Base-by-base conservation (phyloP, 306 rosid genomes). In the Lathyrus sativus region DNA sequence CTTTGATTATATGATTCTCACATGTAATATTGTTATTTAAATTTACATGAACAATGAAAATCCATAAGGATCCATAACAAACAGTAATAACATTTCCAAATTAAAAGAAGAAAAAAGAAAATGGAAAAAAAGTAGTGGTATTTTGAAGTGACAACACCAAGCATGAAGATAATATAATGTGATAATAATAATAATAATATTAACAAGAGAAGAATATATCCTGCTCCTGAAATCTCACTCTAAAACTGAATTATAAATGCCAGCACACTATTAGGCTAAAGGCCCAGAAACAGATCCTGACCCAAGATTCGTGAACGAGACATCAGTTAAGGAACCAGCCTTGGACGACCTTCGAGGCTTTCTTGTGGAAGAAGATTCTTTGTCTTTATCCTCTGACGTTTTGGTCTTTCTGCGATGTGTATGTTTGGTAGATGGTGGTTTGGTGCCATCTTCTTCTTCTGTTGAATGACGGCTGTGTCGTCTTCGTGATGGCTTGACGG, bases 341-440 rank as follows among this genome's bases (percentile, higher is more conserved):
- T 83, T 88, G 2, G 96, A 85, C 0, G 65, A 15, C 42, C 65
- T 65, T 65, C 85, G 80, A 5, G 86, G 46, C 68, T 65, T 83
- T 29, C 73, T 53, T 0, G 57, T 9, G 1, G 95, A 81, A 2
- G 59, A 22, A 22, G 53, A 14, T 0, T 77, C 81, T 14, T 66
- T 59, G 1, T 88, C 72, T 7, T 73, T 58, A 0, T 63, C 83
- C 2, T 66, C 85, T 0, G 85, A 69, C 39, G 82, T 87, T 74
- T 90, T 92, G 2, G 85, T 8, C 75, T 79, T 88, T 68, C 85
- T 87, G 22, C 91, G 83, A 9, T 73, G 75, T 2, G 83, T 43
- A 65, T 86, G 90, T 0, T 91, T 78, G 26, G 26, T 24, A 51
- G 73, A 71, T 29, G 76, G 56, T 0, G 72, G 57, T 26, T 72